Base-by-base conservation (phyloP, 2,329 filamentous ascomycete genomes). In the Neofusicoccum parvum region DNA sequence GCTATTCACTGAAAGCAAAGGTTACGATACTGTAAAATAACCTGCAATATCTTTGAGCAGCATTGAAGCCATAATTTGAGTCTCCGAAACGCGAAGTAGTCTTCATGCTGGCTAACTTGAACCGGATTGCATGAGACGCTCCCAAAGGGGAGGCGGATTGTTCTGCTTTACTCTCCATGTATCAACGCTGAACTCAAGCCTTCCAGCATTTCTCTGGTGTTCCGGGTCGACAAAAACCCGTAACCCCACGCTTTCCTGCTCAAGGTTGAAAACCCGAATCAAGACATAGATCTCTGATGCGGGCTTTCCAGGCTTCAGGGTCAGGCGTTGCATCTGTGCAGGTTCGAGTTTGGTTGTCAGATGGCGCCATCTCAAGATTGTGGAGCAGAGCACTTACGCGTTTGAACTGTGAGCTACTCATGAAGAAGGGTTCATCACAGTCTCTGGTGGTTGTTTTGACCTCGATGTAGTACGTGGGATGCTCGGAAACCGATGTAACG, bases 381-480 rank as follows among this genome's bases (percentile, higher is more conserved):
- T 15, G 14, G 5, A 34, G 49, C 23, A 51, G 27, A n/a, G 5
- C 14, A 68, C 70, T 34, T 67, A 73, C 72, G 48, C 73, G 71
- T 43, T 72, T 65, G 60, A 81, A 83, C 69, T 86, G 83, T 1
- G 69, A 67, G 36, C 79, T 76, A 68, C 80, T 84, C 74, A 85
- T 79, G 54, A 72, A 85, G 63, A 86, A 85, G 0, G 79, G 75
- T 5, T 76, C 79, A 1, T 75, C 70, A 49, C 73, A 78, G 1
- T 68, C 54, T 0, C 71, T 70, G 0, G 78, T 80, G 0, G 83
- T 85, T 0, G 82, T 77, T 69, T 86, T 86, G 41, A 86, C 83
- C 64, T 86, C 84, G 2, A 86, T 79, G 23, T 78, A 80, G 68
- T 83, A 86, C 37, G 27, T 51, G 7, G 27, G 49, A n/a, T 74